Percentiles rank a stretch among this genome's conserved stretches.
Conservation (phyloP, 495 filamentous ascomycete species). For the Oidiodendron maius region DNA sequence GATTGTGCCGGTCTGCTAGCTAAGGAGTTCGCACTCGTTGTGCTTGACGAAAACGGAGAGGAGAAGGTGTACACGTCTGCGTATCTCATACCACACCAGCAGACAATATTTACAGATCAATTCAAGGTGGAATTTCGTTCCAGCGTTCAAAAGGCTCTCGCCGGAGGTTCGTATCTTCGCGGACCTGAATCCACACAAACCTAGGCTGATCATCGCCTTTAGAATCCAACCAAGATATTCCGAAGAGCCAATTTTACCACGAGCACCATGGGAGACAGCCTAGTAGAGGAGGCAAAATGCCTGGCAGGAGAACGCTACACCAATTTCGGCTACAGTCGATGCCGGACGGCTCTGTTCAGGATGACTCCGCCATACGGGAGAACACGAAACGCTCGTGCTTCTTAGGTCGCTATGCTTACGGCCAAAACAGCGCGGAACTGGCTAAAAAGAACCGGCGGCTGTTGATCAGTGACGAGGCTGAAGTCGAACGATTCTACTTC, state of each 20-base stretch:
- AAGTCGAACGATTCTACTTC: slow-evolving; percentile 58
- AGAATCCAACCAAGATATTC: slow-evolving; percentile 5
- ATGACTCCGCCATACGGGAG: background rate
- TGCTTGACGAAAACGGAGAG: slow-evolving; percentile 14
- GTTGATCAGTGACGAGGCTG: slow-evolving; percentile 49
- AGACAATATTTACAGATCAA: slow-evolving; percentile 6
- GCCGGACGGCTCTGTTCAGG: slow-evolving; percentile 15
- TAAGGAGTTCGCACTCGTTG: slow-evolving; percentile 17
- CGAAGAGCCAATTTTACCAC: slow-evolving; percentile 12
- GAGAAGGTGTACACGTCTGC: slow-evolving; percentile 8
- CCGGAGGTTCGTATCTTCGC: background rate
- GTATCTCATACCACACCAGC: slow-evolving; percentile 2
- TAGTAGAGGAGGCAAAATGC: slow-evolving; percentile 10
- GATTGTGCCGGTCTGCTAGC: slow-evolving; percentile 10
- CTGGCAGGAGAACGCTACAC: background rate
- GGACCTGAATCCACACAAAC: background rate
- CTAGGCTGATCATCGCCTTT: background rate
- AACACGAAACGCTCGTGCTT: slow-evolving; percentile 13
- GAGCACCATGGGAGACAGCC: slow-evolving; percentile 8
- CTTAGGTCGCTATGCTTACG: slow-evolving; percentile 6
- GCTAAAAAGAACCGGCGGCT: slow-evolving; percentile 29
- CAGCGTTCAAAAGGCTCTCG: background rate
- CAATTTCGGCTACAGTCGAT: slow-evolving; percentile 1
- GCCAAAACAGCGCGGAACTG: slow-evolving; percentile 10
- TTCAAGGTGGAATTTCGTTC: slow-evolving; percentile 1